Evolutionary conservation across 225 moss, liverwort and hornwort species (phyloP).

Genomic region (Bryoerythrophyllum caledonicum): DNA sequence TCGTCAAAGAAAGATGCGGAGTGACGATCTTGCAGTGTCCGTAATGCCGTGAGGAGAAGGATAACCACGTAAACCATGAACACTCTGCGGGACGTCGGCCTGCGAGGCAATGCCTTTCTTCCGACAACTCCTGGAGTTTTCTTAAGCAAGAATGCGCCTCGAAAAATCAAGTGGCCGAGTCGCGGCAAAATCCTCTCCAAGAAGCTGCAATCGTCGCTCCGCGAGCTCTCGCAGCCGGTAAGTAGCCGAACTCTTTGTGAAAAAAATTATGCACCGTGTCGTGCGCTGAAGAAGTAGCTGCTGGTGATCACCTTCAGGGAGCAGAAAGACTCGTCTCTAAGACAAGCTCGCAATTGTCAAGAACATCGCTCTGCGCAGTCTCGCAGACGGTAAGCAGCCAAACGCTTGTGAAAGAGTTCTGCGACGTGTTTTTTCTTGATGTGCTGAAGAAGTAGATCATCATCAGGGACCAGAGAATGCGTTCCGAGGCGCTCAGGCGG

Average conservation of each 20-base stretch:
- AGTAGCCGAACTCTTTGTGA: too few relatives aligned
- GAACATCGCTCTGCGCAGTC: conserved; percentile 15
- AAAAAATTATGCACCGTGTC: too few relatives aligned
- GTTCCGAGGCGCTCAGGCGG: conserved; percentile 6
- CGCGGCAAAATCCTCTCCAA: conserved; percentile 10
- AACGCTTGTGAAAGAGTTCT: not conserved
- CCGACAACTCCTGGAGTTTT: conserved; percentile 15
- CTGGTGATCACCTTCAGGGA: too few relatives aligned
- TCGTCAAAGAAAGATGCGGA: conserved; percentile 11
- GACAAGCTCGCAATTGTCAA: not conserved
- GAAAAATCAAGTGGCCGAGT: conserved; percentile 24
- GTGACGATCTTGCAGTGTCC: not conserved
- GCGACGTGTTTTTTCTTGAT: not conserved
- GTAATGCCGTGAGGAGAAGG: conserved; percentile 6
- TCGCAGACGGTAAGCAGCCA: conserved; percentile 33
- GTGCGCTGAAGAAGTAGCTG: too few relatives aligned
- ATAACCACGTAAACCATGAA: conserved; percentile 17
- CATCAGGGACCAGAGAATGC: conserved; percentile 20
- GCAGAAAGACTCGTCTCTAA: conserved; percentile 7
- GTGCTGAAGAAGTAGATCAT: not conserved
- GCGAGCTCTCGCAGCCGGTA: too few relatives aligned
- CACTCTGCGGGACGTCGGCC: conserved; percentile 12
- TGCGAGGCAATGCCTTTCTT: conserved; percentile 7
- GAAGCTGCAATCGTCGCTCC: not conserved
- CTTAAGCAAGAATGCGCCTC: not conserved